Conservation (phyloP, 306 rosid species). For the Acacia crassicarpa region DNA sequence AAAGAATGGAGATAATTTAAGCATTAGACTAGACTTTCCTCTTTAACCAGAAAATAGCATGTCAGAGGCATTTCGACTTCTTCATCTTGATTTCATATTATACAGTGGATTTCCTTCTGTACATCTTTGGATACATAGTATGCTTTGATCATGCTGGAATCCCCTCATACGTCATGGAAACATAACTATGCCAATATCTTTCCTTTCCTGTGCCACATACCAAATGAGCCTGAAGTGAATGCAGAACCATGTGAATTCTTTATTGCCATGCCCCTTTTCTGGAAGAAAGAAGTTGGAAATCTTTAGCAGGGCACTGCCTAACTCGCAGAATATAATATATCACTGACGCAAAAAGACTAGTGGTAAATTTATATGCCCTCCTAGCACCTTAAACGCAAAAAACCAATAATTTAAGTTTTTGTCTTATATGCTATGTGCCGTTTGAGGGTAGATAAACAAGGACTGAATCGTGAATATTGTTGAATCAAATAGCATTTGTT, state of each 20-base stretch:
- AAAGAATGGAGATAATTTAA: not conserved
- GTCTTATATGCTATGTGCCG: not conserved
- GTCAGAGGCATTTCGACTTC: not conserved
- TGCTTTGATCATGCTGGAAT: not conserved
- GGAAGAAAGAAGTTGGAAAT: not conserved
- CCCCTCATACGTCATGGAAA: not conserved
- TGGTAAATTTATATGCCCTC: not conserved
- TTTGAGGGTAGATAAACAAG: conserved; percentile 11
- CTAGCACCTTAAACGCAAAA: conserved; percentile 1
- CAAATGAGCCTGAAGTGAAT: not conserved
- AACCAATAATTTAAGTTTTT: conserved; percentile 6
- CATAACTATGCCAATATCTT: not conserved
- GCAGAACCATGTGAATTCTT: not conserved
- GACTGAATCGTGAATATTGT: conserved; percentile 17
- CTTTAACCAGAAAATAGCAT: not conserved
- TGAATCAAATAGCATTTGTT: not conserved
- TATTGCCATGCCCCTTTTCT: not conserved
- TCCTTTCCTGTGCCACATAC: not conserved
- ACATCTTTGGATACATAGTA: not conserved
- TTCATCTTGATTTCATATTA: not conserved
- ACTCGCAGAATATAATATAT: not conserved
- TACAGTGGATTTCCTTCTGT: not conserved
- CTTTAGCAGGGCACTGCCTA: not conserved
- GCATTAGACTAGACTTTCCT: not conserved
- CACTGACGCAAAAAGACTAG: not conserved